Conservation (phyloP, 352 stramenopile genomes). For the Phytophthora ramorum region DNA sequence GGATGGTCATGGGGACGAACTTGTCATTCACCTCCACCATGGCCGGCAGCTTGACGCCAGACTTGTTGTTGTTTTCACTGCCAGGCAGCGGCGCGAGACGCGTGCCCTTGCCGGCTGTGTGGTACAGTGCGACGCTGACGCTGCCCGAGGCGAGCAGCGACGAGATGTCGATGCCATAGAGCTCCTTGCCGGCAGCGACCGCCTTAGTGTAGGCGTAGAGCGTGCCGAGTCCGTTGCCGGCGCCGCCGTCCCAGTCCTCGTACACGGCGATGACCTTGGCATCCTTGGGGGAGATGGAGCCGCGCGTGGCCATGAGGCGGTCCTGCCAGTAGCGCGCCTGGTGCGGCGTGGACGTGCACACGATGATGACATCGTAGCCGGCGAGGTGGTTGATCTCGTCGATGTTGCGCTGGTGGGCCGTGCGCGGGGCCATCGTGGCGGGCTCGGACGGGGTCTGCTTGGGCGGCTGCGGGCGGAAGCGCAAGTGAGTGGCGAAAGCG, state of each 20-base stretch:
- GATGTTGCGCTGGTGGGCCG: conserved; percentile 80
- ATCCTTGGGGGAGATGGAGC: conserved; percentile 78
- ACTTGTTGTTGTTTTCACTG: conserved; percentile 99
- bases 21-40: conserved; percentile 90
- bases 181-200: conserved; percentile 79
- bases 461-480: conserved; percentile 29
- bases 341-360: conserved; percentile 97
- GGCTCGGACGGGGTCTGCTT: conserved; percentile 19
- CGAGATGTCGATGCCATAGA: conserved; percentile 90
- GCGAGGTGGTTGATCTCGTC: conserved; percentile 88
- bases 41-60: conserved; percentile 97
- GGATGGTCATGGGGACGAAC: conserved; percentile 95
- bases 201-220: conserved; percentile 98
- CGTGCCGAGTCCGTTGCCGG: conserved; percentile 96
- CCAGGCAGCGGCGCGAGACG: conserved; percentile 96
- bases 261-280: conserved; percentile 96
- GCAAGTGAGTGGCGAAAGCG: conserved; percentile 42
- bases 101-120: conserved; percentile 98
- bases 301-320: conserved; percentile 90
- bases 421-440: conserved; percentile 38
- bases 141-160: conserved; percentile 68
- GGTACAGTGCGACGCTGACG: conserved; percentile 96
- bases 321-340: conserved; percentile 98
- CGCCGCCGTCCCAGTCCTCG: conserved; percentile 96
- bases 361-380: conserved; percentile 96